A percentile compares a stretch with the other conserved stretches of the same genome.
Evolutionary conservation across 805 yeast genomes (phyloP).

Genomic region (Zygoascus biomembranicola): DNA sequence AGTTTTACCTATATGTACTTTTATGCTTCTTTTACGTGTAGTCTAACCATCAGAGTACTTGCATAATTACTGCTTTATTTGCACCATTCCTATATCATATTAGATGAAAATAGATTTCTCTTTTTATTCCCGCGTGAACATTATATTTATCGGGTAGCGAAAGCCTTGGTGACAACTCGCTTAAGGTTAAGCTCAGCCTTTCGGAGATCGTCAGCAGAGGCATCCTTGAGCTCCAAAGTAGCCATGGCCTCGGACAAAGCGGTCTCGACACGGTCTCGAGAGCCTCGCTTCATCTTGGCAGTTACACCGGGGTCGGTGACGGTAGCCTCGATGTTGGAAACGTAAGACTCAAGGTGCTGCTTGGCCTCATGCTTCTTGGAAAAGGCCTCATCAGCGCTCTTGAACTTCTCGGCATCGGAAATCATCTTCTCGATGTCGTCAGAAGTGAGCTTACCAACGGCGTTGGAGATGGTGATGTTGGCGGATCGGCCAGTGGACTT

Average conservation of each 20-base stretch:
- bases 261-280: conserved; percentile 94
- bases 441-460: conserved; percentile 95
- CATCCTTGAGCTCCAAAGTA: conserved; percentile 93
- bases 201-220: conserved; percentile 95
- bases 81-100: not conserved
- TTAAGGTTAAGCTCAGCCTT: conserved; percentile 98
- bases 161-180: conserved; percentile 99
- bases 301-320: conserved; percentile 97
- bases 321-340: conserved; percentile 88
- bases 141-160: conserved; percentile 69
- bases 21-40: not conserved
- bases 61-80: not conserved
- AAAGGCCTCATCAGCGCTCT: conserved; percentile 97
- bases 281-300: conserved; percentile 94
- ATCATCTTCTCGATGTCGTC: conserved; percentile 98
- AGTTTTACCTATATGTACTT: not conserved
- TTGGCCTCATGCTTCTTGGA: conserved; percentile 99
- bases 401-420: conserved; percentile 97
- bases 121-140: not conserved
- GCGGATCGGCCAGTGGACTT: conserved; percentile 98
- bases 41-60: too few species aligned
- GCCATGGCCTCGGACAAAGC: conserved; percentile 98
- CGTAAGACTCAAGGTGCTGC: conserved; percentile 98
- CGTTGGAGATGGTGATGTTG: conserved; percentile 97
- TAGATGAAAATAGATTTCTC: not conserved